Percentiles rank a stretch among this genome's conserved stretches.
Evolutionary conservation across 768 basidiomycete genomes (phyloP).

Genomic region (Thelephora ganbajun): DNA sequence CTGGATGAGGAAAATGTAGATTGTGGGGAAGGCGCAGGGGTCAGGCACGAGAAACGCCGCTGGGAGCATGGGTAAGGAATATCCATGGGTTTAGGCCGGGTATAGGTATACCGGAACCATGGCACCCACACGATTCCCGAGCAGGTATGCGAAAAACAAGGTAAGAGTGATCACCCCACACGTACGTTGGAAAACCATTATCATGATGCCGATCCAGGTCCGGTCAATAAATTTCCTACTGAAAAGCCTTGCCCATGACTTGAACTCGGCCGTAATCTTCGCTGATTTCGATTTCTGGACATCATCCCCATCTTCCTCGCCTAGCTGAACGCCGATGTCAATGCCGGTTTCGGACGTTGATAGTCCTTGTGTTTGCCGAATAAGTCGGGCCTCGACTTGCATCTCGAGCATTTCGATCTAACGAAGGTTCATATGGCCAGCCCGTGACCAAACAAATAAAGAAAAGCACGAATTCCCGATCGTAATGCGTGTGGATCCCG

Average conservation of each 20-base stretch:
- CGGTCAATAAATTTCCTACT: slow-evolving; percentile 36
- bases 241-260: slow-evolving; percentile 47
- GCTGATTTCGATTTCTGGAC: background rate
- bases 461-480: too few species aligned
- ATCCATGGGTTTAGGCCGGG: too few species aligned
- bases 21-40: too few species aligned
- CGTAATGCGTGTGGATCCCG: too few species aligned
- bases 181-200: slow-evolving; percentile 80
- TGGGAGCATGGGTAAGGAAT: too few species aligned
- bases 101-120: too few species aligned
- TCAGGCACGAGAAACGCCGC: too few species aligned
- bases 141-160: too few species aligned
- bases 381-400: slow-evolving; percentile 47
- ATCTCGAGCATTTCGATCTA: slow-evolving; percentile 70
- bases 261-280: slow-evolving; percentile 18
- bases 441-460: background rate
- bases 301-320: background rate
- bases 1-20: too few species aligned
- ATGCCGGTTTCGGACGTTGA: background rate
- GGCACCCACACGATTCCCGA: too few species aligned
- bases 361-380: slow-evolving; percentile 20
- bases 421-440: too few species aligned
- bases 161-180: slow-evolving; percentile 1
- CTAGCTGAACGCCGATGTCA: too few species aligned
- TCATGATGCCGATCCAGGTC: slow-evolving; percentile 54